phyloP scores from a whole-genome alignment of 2,329 filamentous ascomycete species.

The Zymoseptoria ardabiliae region DNA sequence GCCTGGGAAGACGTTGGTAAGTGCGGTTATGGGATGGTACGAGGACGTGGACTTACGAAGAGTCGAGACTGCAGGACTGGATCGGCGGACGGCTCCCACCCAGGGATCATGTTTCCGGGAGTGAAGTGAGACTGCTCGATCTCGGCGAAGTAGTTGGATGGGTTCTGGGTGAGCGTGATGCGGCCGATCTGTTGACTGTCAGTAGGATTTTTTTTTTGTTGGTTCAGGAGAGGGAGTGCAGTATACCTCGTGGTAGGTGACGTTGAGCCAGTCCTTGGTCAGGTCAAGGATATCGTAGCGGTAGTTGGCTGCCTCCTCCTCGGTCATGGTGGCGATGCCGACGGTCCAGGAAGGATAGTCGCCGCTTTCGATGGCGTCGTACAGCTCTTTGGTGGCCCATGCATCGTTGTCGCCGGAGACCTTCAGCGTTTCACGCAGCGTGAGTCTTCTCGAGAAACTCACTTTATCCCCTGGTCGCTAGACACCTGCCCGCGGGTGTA shows the following conservation, averaged over 20 bases:
- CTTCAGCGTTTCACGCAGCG: slow-evolving; percentile 1
- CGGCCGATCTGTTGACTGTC: slow-evolving; percentile 43
- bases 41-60: slow-evolving; percentile 28
- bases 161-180: slow-evolving; percentile 48
- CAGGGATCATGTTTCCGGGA: slow-evolving; percentile 45
- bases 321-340: slow-evolving; percentile 41
- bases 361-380: slow-evolving; percentile 37
- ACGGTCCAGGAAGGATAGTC: slow-evolving; percentile 39
- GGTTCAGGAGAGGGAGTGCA: slow-evolving; percentile 10
- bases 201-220: not conserved
- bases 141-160: slow-evolving; percentile 46
- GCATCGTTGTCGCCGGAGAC: slow-evolving; percentile 45
- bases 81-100: slow-evolving; percentile 44
- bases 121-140: slow-evolving; percentile 48
- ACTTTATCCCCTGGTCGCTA: slow-evolving; percentile 41
- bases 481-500: slow-evolving; percentile 29
- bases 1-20: slow-evolving; percentile 9
- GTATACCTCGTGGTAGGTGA: slow-evolving; percentile 33
- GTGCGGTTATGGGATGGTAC: not conserved
- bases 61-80: slow-evolving; percentile 44
- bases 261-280: slow-evolving; percentile 47
- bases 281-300: slow-evolving; percentile 49
- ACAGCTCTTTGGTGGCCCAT: slow-evolving; percentile 44
- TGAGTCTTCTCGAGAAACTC: slow-evolving; percentile 30
- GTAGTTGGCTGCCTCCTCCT: slow-evolving; percentile 42